Percentiles rank a stretch among this genome's conserved stretches.
These are phyloP conservation scores for Firmiana major DNA, from an alignment of 345 rosid species.

Conservation along the genomic window DNA sequence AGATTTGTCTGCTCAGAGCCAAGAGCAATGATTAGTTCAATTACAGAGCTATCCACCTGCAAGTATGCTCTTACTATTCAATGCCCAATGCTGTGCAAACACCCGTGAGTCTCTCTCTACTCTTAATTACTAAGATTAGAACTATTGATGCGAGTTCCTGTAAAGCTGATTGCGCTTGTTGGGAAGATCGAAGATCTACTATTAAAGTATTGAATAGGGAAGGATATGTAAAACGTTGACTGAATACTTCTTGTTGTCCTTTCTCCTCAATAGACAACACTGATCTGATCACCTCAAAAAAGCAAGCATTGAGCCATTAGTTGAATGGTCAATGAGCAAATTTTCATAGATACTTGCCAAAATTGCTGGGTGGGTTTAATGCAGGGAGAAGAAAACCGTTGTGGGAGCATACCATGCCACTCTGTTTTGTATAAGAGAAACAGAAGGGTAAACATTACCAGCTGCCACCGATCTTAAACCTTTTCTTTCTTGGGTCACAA, in stretches of 20 bases:
- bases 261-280: background rate
- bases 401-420: background rate
- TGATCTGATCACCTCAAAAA: background rate
- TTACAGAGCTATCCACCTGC: slow-evolving; percentile 95
- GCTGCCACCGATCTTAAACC: background rate
- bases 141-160: background rate
- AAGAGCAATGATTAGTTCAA: slow-evolving; percentile 80
- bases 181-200: background rate
- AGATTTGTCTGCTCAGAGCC: slow-evolving; percentile 95
- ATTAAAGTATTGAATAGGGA: background rate
- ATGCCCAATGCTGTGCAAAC: slow-evolving; percentile 83
- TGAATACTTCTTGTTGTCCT: background rate
- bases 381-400: background rate
- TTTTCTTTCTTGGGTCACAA: background rate
- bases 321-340: background rate
- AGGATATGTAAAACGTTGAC: background rate
- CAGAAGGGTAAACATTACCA: background rate
- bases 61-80: slow-evolving; percentile 82
- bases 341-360: background rate
- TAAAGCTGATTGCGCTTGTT: background rate
- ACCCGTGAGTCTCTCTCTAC: slow-evolving; percentile 54
- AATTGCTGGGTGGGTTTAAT: background rate
- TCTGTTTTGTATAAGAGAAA: background rate
- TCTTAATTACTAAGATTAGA: background rate
- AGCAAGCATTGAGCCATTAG: background rate